A percentile compares a stretch with the other conserved stretches of the same genome.
Evolutionary conservation across 2,329 filamentous ascomycete genomes (phyloP).

Genomic region (Plectosphaerella plurivora): DNA sequence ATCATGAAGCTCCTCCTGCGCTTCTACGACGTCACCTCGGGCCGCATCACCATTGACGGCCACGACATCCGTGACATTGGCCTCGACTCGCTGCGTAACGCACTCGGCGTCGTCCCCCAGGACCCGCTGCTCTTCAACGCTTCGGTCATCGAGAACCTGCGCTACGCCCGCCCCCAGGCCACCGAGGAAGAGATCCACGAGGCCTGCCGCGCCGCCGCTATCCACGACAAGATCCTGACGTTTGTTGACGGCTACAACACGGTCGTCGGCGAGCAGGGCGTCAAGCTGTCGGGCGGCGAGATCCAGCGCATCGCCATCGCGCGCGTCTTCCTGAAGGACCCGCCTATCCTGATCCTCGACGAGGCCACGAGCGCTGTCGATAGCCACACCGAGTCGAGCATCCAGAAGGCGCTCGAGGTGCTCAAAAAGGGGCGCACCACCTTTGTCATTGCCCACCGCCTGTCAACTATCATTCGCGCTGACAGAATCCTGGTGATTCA

Average conservation of each 20-base stretch:
- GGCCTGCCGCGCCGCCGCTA: conserved; percentile 50
- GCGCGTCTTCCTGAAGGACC: conserved; percentile 67
- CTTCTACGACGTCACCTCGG: conserved; percentile 53
- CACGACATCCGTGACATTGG: conserved; percentile 53
- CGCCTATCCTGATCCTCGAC: conserved; percentile 72
- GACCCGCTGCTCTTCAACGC: conserved; percentile 52
- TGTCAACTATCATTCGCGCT: conserved; percentile 68
- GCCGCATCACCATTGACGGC: conserved; percentile 50
- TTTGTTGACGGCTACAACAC: conserved; percentile 50
- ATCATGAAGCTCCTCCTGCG: conserved; percentile 56
- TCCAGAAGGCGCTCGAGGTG: conserved; percentile 55
- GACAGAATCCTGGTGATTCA: conserved; percentile 63
- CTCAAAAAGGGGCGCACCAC: conserved; percentile 60
- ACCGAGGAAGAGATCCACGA: conserved; percentile 51
- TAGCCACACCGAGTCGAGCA: conserved; percentile 63
- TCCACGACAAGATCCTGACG: conserved; percentile 53
- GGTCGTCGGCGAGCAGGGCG: conserved; percentile 45
- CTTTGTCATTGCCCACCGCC: conserved; percentile 63
- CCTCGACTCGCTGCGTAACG: conserved; percentile 20
- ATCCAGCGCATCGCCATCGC: conserved; percentile 64
- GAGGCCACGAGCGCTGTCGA: conserved; percentile 77
- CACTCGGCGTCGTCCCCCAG: conserved; percentile 48
- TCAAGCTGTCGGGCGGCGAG: conserved; percentile 63
- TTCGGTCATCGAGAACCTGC: conserved; percentile 55
- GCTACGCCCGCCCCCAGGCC: conserved; percentile 50